These are phyloP conservation scores for Arthrobotrys sphaeroides DNA, from an alignment of 2,329 filamentous ascomycete genomes.

Conservation along the genomic window DNA sequence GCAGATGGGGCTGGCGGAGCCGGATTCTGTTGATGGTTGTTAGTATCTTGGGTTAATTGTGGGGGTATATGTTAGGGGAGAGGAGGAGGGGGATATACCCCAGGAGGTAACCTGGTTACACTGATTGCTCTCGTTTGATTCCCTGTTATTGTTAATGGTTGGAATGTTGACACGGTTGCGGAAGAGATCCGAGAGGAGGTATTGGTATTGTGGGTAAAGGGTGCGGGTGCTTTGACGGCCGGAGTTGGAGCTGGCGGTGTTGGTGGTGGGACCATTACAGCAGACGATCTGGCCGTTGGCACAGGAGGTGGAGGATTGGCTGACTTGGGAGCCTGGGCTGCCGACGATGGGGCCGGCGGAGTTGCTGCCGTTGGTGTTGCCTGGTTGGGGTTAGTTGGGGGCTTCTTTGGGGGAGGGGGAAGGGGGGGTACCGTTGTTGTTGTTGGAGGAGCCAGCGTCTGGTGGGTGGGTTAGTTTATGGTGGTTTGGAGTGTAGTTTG, in stretches of 20 bases:
- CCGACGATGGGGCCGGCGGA: constrained; percentile 37
- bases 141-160: constrained; percentile 31
- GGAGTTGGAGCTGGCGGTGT: constrained; percentile 25
- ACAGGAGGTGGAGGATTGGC: constrained; percentile 42
- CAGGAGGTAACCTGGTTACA: constrained; percentile 34
- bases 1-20: constrained; percentile 22
- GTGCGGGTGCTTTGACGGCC: constrained; percentile 21
- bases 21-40: constrained; percentile 2
- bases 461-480: not conserved
- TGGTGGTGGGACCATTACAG: constrained; percentile 34
- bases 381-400: not conserved
- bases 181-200: constrained; percentile 18
- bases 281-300: constrained; percentile 47
- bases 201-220: constrained; percentile 34
- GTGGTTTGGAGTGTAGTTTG: not conserved
- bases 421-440: constrained; percentile 28
- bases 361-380: constrained; percentile 31
- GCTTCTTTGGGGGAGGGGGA: not conserved
- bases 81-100: not conserved
- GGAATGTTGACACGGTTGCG: constrained; percentile 14
- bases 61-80: not conserved
- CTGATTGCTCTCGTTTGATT: constrained; percentile 23
- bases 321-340: constrained; percentile 13
- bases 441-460: constrained; percentile 32
- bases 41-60: not conserved